Evolutionary conservation across 2,329 filamentous ascomycete genomes (phyloP).

Genomic region (Trichoderma pleuroti): DNA sequence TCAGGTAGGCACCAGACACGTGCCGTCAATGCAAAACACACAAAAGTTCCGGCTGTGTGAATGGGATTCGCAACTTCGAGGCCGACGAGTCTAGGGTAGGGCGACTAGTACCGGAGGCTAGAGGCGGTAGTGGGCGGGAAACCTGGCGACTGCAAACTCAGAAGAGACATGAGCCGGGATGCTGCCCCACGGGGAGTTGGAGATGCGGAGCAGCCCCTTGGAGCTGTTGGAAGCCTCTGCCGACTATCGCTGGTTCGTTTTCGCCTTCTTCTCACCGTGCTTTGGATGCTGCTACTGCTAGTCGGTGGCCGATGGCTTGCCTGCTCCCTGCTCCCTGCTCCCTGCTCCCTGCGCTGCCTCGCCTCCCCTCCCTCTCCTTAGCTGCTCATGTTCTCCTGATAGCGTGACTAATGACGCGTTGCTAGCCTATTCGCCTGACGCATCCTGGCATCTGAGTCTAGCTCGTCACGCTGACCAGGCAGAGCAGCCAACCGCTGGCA

Average conservation of each 20-base stretch:
- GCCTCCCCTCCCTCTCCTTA: constrained; percentile 3
- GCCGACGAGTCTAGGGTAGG: constrained; percentile 7
- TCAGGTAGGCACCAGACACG: background rate
- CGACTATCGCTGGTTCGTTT: background rate
- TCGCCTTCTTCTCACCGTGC: background rate
- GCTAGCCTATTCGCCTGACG: constrained; percentile 14
- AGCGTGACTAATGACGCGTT: constrained; percentile 19
- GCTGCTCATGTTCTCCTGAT: constrained; percentile 11
- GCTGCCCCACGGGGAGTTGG: constrained; percentile 14
- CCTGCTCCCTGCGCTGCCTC: background rate
- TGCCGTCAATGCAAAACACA: background rate
- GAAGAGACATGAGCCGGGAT: background rate
- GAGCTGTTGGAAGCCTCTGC: background rate
- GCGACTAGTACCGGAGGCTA: constrained; percentile 14
- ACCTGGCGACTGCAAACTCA: constrained; percentile 5
- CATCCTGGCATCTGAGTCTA: constrained; percentile 15
- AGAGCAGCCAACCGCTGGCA: background rate
- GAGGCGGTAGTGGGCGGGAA: constrained; percentile 11
- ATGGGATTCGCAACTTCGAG: background rate
- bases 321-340: background rate
- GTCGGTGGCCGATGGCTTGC: background rate
- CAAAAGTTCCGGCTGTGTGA: background rate
- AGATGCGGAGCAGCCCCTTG: constrained; percentile 14
- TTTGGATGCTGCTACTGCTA: no score
- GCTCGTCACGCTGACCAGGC: constrained; percentile 12